Evolutionary conservation across 23 red algal genomes (phyloP).

Genomic region (Agarophyton chilense): DNA sequence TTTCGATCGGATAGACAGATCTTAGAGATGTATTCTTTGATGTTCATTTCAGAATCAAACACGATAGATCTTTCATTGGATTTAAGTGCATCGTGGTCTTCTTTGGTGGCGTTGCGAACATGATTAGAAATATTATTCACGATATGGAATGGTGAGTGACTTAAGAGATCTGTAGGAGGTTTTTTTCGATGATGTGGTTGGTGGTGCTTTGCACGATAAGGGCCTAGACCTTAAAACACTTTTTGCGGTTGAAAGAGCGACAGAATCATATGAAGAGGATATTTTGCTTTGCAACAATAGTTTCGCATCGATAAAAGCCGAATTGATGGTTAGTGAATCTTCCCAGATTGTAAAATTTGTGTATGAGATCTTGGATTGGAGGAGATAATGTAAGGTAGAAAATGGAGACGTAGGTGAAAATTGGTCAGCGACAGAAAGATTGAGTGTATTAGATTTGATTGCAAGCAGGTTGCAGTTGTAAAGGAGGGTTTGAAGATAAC

Average conservation of each 20-base stretch:
- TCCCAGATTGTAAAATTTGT: neutral
- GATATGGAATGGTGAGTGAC: neutral
- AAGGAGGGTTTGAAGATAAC: conserved; percentile 16
- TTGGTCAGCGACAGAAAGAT: conserved; percentile 15
- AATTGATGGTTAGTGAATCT: neutral
- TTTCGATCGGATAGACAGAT: neutral
- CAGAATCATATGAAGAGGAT: neutral
- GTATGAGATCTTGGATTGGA: neutral
- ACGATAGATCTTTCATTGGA: neutral
- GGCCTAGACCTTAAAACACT: neutral
- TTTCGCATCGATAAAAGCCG: too few relatives aligned
- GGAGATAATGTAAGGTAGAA: neutral
- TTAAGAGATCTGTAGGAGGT: neutral
- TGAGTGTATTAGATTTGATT: neutral
- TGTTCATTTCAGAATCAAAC: neutral
- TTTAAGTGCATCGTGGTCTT: neutral
- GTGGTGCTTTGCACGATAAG: neutral
- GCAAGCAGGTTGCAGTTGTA: neutral
- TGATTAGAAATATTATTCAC: neutral
- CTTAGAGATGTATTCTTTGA: neutral
- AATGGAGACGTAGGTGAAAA: neutral
- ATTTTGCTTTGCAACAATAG: neutral
- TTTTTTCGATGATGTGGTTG: neutral
- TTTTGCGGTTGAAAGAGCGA: neutral
- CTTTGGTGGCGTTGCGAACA: neutral